phyloP scores from a whole-genome alignment of 768 basidiomycete genomes.

The Termitomyces sp. region DNA sequence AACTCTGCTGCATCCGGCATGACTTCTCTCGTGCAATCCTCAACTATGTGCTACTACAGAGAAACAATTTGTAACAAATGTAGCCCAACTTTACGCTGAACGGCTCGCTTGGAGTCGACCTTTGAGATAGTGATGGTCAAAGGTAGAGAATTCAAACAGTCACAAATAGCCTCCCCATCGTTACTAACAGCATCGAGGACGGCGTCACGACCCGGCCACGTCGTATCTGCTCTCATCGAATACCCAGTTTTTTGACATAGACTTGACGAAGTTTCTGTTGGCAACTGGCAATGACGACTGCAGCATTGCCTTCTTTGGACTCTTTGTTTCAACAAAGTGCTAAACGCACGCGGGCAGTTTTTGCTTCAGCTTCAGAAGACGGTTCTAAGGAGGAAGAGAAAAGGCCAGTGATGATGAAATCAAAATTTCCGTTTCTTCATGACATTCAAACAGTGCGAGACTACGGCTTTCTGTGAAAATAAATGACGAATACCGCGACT shows the following conservation, averaged over 20 bases:
- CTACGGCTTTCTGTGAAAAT: slow-evolving; percentile 81
- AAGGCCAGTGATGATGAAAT: slow-evolving; percentile 38
- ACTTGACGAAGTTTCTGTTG: not conserved
- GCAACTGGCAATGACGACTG: slow-evolving; percentile 29
- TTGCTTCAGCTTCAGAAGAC: slow-evolving; percentile 61
- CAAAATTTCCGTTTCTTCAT: not conserved
- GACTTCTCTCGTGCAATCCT: slow-evolving; percentile 20
- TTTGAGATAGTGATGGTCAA: slow-evolving; percentile 16
- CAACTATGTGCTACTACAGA: slow-evolving; percentile 30
- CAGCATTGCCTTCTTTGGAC: slow-evolving; percentile 60
- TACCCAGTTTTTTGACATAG: not conserved
- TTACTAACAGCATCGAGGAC: slow-evolving; percentile 4
- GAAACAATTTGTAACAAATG: slow-evolving; percentile 15
- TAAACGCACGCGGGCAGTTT: slow-evolving; percentile 70
- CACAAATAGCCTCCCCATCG: slow-evolving; percentile 16
- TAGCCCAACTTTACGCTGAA: slow-evolving; percentile 15
- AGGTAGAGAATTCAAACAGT: slow-evolving; percentile 14
- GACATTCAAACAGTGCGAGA: slow-evolving; percentile 42
- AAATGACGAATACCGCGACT: slow-evolving; percentile 83
- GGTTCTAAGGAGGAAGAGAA: slow-evolving; percentile 59
- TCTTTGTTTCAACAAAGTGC: slow-evolving; percentile 56
- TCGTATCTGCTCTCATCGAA: not conserved
- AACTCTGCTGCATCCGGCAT: slow-evolving; percentile 58
- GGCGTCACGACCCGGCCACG: not conserved
- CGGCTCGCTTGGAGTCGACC: slow-evolving; percentile 8